Conservation (phyloP, 2,329 filamentous ascomycete species). For the Moelleriella libera region DNA sequence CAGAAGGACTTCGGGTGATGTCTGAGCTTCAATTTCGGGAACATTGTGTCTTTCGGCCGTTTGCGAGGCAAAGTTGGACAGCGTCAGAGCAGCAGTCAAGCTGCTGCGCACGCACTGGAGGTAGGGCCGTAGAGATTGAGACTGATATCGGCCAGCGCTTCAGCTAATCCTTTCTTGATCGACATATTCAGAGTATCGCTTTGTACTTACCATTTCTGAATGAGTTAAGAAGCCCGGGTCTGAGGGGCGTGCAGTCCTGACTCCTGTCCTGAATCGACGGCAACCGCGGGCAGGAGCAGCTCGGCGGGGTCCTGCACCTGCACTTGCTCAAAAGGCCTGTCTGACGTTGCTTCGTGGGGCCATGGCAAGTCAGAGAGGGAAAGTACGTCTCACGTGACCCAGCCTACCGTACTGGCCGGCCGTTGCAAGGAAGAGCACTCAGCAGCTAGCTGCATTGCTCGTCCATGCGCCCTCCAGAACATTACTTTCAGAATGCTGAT, state of each 20-base stretch:
- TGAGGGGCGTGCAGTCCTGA: too few species aligned
- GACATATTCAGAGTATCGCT: too few species aligned
- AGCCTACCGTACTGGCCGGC: too few species aligned
- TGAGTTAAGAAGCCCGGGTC: too few species aligned
- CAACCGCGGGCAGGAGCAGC: too few species aligned
- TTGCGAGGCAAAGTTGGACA: conserved; percentile 92
- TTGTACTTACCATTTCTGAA: too few species aligned
- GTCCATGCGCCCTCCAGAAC: too few species aligned
- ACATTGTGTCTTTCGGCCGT: conserved; percentile 95
- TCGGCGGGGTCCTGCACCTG: too few species aligned
- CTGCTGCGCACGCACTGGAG: conserved; percentile 92
- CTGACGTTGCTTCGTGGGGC: neutral
- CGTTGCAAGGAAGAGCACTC: too few species aligned
- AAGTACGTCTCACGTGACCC: neutral
- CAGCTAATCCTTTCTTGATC: neutral
- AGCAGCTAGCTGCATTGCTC: too few species aligned
- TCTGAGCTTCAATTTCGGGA: conserved; percentile 86
- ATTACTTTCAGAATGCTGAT: too few species aligned
- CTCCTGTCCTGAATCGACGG: too few species aligned
- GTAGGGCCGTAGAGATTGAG: conserved; percentile 92
- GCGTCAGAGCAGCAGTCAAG: conserved; percentile 78
- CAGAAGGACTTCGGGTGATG: conserved; percentile 84
- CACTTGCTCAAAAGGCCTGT: neutral
- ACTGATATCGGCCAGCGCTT: conserved; percentile 34
- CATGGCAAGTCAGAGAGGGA: neutral